These are phyloP conservation scores for Tricholoma bakamatsutake DNA, from an alignment of 768 basidiomycete species.

Conservation along the genomic window DNA sequence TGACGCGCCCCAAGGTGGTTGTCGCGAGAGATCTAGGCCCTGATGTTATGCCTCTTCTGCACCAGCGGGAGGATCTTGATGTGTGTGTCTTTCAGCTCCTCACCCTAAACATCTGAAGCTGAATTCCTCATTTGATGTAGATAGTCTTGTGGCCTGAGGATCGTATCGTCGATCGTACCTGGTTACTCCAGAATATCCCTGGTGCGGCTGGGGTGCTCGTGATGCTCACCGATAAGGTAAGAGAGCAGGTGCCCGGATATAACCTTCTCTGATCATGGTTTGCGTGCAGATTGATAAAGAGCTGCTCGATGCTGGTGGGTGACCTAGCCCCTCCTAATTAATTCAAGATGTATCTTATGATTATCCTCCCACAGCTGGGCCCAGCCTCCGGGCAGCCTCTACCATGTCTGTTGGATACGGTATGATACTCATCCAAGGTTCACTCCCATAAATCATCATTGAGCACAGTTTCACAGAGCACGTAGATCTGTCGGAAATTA, in stretches of 20 bases:
- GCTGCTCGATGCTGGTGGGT: conserved; percentile 52
- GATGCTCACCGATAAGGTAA: conserved; percentile 69
- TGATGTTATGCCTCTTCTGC: conserved; percentile 54
- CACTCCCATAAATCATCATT: not conserved
- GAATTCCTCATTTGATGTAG: conserved; percentile 15
- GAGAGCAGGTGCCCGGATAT: not conserved
- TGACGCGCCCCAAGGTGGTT: conserved; percentile 36
- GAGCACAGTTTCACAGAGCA: conserved; percentile 54
- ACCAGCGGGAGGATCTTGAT: conserved; percentile 45
- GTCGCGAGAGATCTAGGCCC: conserved; percentile 57
- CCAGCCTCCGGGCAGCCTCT: conserved; percentile 73
- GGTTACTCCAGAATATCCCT: conserved; percentile 69
- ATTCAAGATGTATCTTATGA: not conserved
- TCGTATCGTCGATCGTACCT: conserved; percentile 48
- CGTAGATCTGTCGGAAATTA: conserved; percentile 55
- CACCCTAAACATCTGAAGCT: not conserved
- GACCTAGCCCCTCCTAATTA: not conserved
- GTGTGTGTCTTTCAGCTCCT: conserved; percentile 26
- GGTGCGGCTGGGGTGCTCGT: conserved; percentile 60
- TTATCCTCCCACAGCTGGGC: conserved; percentile 49
- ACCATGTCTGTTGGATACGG: conserved; percentile 93
- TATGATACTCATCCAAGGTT: conserved; percentile 23
- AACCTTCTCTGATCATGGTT: conserved; percentile 5
- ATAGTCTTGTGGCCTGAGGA: conserved; percentile 47
- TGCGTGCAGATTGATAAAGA: conserved; percentile 61